Evolutionary conservation across 768 basidiomycete genomes (phyloP).

Genomic region (Hirschioporus abietinus): DNA sequence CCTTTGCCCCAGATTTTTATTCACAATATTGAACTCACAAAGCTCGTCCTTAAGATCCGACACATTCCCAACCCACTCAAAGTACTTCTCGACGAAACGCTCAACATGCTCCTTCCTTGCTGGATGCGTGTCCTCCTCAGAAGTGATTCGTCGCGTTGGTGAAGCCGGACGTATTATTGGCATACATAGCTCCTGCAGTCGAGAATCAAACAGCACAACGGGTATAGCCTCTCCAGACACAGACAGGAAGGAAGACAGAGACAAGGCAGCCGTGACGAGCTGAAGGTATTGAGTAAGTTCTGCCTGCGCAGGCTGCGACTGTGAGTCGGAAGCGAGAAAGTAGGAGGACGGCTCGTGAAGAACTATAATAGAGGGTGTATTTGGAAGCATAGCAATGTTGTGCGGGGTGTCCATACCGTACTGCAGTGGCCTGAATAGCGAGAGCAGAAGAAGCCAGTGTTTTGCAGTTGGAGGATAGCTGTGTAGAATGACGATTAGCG

Average conservation of each 20-base stretch:
- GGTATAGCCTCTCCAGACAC: slow-evolving; percentile 22
- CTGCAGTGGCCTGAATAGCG: slow-evolving; percentile 38
- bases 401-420: slow-evolving; percentile 20
- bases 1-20: too few species aligned
- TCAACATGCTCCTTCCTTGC: too few species aligned
- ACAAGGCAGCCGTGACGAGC: not conserved
- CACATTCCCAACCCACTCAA: slow-evolving; percentile 20
- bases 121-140: too few species aligned
- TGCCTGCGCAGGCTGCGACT: slow-evolving; percentile 17
- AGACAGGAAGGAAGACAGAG: slow-evolving; percentile 29
- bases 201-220: slow-evolving; percentile 58
- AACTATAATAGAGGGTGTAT: slow-evolving; percentile 46
- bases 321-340: slow-evolving; percentile 27
- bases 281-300: slow-evolving; percentile 17
- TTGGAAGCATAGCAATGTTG: slow-evolving; percentile 30
- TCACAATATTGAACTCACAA: too few species aligned
- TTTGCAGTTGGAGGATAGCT: slow-evolving; percentile 63
- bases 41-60: not conserved
- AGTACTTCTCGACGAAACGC: slow-evolving; percentile 16
- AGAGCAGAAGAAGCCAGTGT: slow-evolving; percentile 49
- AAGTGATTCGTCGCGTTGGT: slow-evolving; percentile 14
- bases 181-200: slow-evolving; percentile 42
- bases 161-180: slow-evolving; percentile 33
- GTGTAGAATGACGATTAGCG: slow-evolving; percentile 14
- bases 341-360: slow-evolving; percentile 57